phyloP scores from a whole-genome alignment of 2,329 filamentous ascomycete genomes.

The Phaeophleospora eucalypticola region DNA sequence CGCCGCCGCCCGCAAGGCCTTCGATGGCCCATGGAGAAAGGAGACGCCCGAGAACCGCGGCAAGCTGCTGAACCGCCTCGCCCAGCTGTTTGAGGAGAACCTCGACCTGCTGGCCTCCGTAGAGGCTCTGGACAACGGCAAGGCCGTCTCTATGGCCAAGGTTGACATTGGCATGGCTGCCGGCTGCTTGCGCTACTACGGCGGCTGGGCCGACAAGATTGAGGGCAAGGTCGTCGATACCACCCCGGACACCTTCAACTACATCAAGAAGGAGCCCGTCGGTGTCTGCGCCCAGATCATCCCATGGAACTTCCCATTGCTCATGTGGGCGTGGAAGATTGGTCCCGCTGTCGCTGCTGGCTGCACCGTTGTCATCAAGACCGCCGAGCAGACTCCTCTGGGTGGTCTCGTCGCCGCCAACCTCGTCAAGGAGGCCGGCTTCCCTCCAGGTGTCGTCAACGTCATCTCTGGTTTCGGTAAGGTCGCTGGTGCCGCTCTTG shows the following conservation, averaged over 20 bases:
- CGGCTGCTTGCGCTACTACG: constrained; percentile 78
- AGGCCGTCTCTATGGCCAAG: constrained; percentile 71
- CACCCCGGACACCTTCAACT: constrained; percentile 73
- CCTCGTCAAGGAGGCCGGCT: constrained; percentile 70
- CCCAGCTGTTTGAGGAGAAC: constrained; percentile 76
- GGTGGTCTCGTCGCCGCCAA: constrained; percentile 62
- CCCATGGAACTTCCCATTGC: constrained; percentile 43
- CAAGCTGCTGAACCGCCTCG: constrained; percentile 67
- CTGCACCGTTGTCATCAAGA: constrained; percentile 70
- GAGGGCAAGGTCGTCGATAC: constrained; percentile 83
- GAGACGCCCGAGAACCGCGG: constrained; percentile 68
- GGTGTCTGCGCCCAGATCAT: constrained; percentile 74
- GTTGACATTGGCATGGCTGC: constrained; percentile 67
- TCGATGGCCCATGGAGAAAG: constrained; percentile 66
- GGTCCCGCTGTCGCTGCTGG: constrained; percentile 68
- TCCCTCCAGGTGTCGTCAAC: constrained; percentile 68
- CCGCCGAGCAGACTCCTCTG: constrained; percentile 71
- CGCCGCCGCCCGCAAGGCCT: constrained; percentile 77
- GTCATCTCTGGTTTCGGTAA: constrained; percentile 74
- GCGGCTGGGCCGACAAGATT: constrained; percentile 89
- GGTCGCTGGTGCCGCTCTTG: constrained; percentile 70
- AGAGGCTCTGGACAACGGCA: constrained; percentile 85
- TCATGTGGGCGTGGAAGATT: constrained; percentile 64
- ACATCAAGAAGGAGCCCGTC: constrained; percentile 73
- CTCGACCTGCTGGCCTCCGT: constrained; percentile 70